A percentile compares a stretch with the other conserved stretches of the same genome.
Evolutionary conservation across 1,284 basidiomycete genomes (phyloP).

Genomic region (Ustilago trichophora): DNA sequence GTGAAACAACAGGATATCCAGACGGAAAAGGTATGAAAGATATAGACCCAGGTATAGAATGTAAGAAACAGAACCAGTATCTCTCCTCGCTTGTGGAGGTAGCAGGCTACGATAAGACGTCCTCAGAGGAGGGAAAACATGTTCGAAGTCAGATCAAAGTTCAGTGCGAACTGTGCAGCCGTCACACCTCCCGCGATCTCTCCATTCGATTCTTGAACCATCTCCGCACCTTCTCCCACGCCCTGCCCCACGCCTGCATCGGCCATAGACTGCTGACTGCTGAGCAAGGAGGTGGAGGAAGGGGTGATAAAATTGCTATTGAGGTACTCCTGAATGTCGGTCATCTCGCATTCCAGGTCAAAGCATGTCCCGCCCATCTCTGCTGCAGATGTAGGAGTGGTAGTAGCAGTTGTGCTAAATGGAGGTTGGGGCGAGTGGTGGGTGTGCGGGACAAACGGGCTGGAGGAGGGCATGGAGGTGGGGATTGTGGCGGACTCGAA

Average conservation of each 20-base stretch:
- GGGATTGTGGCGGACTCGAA: background rate
- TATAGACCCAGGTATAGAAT: too few species aligned
- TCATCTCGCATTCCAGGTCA: constrained; percentile 15
- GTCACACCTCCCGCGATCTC: background rate
- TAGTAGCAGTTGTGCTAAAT: background rate
- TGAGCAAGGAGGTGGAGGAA: background rate
- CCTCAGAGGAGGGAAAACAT: constrained; percentile 3
- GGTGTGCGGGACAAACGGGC: constrained; percentile 2
- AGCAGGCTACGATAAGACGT: background rate
- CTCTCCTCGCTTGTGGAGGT: too few species aligned
- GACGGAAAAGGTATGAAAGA: too few species aligned
- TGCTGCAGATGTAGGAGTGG: background rate
- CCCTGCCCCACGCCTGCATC: too few species aligned
- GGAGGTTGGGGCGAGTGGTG: background rate
- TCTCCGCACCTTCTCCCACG: too few species aligned
- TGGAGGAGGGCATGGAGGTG: background rate
- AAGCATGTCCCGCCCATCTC: background rate
- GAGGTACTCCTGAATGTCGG: constrained; percentile 16
- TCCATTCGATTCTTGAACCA: too few species aligned
- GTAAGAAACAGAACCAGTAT: too few species aligned
- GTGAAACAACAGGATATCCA: too few species aligned
- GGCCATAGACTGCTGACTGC: too few species aligned
- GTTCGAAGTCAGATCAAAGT: constrained; percentile 23
- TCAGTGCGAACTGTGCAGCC: constrained; percentile 8
- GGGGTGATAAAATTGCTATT: background rate